A percentile compares a stretch with the other conserved stretches of the same genome.
Evolutionary conservation across 148 eudicot genomes (phyloP).

Genomic region (Rhododendron molle): DNA sequence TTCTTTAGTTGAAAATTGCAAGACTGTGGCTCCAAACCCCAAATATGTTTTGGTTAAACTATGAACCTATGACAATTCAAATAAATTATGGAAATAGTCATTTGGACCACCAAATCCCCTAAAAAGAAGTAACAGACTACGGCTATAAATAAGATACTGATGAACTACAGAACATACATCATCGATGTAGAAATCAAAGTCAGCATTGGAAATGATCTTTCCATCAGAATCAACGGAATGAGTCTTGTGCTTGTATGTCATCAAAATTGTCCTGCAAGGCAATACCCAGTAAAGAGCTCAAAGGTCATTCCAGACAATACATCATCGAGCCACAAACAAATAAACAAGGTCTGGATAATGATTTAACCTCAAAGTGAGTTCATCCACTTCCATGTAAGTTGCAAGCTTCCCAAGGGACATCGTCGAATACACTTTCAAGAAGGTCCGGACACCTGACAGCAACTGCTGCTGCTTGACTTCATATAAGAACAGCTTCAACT

Average conservation of each 20-base stretch:
- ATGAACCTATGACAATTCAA: not conserved
- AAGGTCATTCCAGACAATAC: not conserved
- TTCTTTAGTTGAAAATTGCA: not conserved
- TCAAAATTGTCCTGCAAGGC: constrained; percentile 72
- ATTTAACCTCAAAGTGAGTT: constrained; percentile 69
- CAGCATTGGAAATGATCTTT: constrained; percentile 79
- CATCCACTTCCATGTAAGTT: constrained; percentile 88
- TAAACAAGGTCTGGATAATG: not conserved
- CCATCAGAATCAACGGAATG: constrained; percentile 79
- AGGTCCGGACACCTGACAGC: constrained; percentile 75
- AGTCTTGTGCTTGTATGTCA: constrained; percentile 97
- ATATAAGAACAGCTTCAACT: constrained; percentile 89
- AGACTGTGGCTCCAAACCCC: not conserved
- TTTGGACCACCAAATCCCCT: not conserved
- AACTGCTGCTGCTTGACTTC: constrained; percentile 96
- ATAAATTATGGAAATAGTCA: not conserved
- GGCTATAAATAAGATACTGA: constrained; percentile 9
- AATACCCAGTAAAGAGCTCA: constrained; percentile 2
- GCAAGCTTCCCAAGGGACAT: constrained; percentile 83
- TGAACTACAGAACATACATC: constrained; percentile 49
- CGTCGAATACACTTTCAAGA: constrained; percentile 86
- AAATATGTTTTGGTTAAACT: not conserved
- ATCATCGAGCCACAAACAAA: not conserved
- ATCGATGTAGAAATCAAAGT: constrained; percentile 79
- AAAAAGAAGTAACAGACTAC: not conserved